Evolutionary conservation across 2,329 filamentous ascomycete species (phyloP), one percentile per base, ranked within the genome.

Genomic region (Aspergillus ibericus): DNA sequence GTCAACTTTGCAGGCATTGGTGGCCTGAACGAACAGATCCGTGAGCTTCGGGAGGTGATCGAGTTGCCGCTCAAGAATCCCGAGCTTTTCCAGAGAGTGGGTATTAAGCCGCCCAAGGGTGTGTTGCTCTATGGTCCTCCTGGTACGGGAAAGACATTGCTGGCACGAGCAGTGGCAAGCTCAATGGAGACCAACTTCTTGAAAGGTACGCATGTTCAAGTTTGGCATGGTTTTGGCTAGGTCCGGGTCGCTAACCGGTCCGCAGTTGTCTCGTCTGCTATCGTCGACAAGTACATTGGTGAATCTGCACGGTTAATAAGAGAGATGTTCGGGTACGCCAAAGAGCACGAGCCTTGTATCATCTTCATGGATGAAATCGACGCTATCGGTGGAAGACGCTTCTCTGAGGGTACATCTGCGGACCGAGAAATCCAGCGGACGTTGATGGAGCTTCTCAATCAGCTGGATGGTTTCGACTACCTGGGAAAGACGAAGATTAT

Each of bases 361-460:
- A 99, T 99, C 80, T 99, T 99, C 85, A 99, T 99, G 95, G 96
- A 99, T 83, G 95, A 99, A 80, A 99, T 99, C 73, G 95, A 99
- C 73, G 95, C 95, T 72, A 99, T 99, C 72, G 95, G 95, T 75
- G 96, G 96, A 63, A 87, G 96, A 70, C 86, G 95, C 70, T 99
- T 99, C 79, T 96, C 92, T 0, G 95, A 99, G 77, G 95, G 96
- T 67, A 99, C 95, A 53, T 96, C 92, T 60, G 95, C 95, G 52
- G 95, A 99, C 81, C 89, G 96, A 72, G 95, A 99, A 78, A 99
- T 99, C 68, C 95, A 99, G 80, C 89, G 95, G 72, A 99, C 95
- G 35, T 82, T 99, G 60, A 99, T 99, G 95, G 95, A 99, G 78
- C 84, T 99, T 56, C 88, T 99, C 63, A 99, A 99, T 79, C 95